These are phyloP conservation scores for Alternaria panax DNA, from an alignment of 2,329 filamentous ascomycete genomes.

Conservation along the genomic window DNA sequence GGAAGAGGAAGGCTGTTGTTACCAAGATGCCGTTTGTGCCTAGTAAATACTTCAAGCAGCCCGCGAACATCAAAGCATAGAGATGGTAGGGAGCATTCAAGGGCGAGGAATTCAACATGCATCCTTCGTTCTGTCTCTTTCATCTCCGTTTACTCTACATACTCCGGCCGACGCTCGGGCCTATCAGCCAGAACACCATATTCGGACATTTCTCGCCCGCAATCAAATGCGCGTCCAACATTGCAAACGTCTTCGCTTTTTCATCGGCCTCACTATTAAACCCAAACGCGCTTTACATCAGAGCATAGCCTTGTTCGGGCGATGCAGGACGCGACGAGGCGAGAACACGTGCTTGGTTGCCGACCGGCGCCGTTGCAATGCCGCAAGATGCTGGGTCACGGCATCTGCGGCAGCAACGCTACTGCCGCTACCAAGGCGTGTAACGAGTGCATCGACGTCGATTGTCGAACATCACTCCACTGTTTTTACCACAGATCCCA, in stretches of 20 bases:
- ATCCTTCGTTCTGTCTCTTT: not conserved
- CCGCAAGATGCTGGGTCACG: constrained; percentile 6
- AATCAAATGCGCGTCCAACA: not conserved
- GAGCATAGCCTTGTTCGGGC: not conserved
- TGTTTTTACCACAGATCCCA: not conserved
- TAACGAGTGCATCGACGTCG: not conserved
- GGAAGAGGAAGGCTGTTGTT: constrained; percentile 75
- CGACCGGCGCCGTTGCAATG: not conserved
- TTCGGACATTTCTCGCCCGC: not conserved
- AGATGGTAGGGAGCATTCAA: not conserved
- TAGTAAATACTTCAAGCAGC: constrained; percentile 71
- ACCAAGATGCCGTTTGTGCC: constrained; percentile 89
- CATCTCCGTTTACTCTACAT: accelerated
- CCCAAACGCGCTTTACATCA: not conserved
- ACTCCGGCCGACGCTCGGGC: too few relatives aligned
- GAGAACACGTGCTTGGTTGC: too few relatives aligned
- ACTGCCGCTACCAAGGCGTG: too few relatives aligned
- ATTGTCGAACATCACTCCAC: constrained; percentile 9
- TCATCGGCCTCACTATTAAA: not conserved
- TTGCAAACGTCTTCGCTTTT: not conserved
- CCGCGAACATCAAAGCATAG: constrained; percentile 35
- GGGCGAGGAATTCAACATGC: not conserved
- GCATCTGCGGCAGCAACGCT: constrained; percentile 8
- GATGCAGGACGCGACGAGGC: not conserved
- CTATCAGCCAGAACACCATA: too few relatives aligned